Evolutionary conservation across 2,329 filamentous ascomycete species (phyloP), one percentile per base, ranked within the genome.

Genomic region (Torrubiellomyces zombiae): DNA sequence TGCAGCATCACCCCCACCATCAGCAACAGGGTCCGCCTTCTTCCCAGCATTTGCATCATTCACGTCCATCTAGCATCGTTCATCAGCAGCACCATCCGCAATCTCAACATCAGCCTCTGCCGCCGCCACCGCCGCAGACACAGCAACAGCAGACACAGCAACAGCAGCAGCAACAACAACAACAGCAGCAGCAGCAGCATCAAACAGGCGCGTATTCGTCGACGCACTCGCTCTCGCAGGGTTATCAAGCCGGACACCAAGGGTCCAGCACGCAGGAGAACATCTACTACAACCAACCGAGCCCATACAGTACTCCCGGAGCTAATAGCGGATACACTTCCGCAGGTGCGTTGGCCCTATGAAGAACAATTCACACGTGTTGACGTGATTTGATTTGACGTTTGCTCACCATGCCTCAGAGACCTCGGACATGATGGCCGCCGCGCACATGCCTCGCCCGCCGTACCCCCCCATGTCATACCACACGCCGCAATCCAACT

Each of bases 401-500:
- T n/a, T n/a, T n/a, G n/a, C n/a, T 20, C 11, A 21, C 11, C 5
- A 24, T 27, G 27, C 11, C 29, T 14, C 33, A 68, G 67, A 70
- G 44, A 67, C 61, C 32, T 60, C 61, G 54, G 67, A 72, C 37
- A 74, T 74, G 60, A 75, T 69, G 64, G 75, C 74, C 55, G 62
- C 67, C 41, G 57, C 56, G 33, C 55, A 60, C 45, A 65, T 72
- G 79, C 77, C 81, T 52, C 70, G 75, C 50, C 70, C 75, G 39
- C 67, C 74, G 23, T 93, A 91, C 48, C 85, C 85, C 39, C 81
- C 82, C 32, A 92, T 93, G 47, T 65, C 63, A 16, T 94, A 94
- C 49, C 81, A 94, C 51, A 91, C 85, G 11, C 83, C 85, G 28
- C 85, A 94, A 56, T 92, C 85, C 28, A 92, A 86, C 53, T 93